These are phyloP conservation scores for Thelephora terrestris DNA, from an alignment of 1,284 basidiomycete genomes.

Conservation along the genomic window DNA sequence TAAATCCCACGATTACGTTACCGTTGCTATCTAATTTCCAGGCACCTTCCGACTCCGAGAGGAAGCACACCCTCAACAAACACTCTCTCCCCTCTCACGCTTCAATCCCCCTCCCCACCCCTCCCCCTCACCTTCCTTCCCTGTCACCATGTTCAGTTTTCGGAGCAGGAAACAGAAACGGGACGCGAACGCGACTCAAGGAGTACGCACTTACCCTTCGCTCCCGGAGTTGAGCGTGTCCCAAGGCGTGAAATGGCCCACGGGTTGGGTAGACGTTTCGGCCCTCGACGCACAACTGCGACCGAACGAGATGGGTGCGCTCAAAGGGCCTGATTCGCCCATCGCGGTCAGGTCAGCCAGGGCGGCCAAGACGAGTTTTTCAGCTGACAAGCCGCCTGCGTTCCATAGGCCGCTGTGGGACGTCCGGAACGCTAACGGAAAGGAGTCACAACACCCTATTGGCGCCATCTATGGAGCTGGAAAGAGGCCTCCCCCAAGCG, in stretches of 20 bases:
- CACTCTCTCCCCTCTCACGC: not conserved
- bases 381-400: slow-evolving; percentile 19
- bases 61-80: not conserved
- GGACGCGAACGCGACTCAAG: slow-evolving; percentile 28
- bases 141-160: slow-evolving; percentile 64
- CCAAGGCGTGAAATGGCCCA: slow-evolving; percentile 71
- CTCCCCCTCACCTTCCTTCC: not conserved
- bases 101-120: slow-evolving; percentile 9
- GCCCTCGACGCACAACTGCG: slow-evolving; percentile 37
- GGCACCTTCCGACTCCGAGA: no score
- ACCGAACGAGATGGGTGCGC: slow-evolving; percentile 7
- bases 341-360: no score
- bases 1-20: no score
- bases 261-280: slow-evolving; percentile 60
- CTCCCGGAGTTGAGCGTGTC: slow-evolving; percentile 56
- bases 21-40: no score
- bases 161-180: slow-evolving; percentile 49
- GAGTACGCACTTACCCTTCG: slow-evolving; percentile 56
- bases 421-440: no score
- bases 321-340: no score
- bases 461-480: no score
- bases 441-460: slow-evolving; percentile 12
- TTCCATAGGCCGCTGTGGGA: slow-evolving; percentile 69
- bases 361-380: no score
- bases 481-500: slow-evolving; percentile 32